Percentiles rank a stretch among this genome's conserved stretches.
These are phyloP conservation scores for Diaporthe ampelina DNA, from an alignment of 2,329 filamentous ascomycete species.

Conservation along the genomic window DNA sequence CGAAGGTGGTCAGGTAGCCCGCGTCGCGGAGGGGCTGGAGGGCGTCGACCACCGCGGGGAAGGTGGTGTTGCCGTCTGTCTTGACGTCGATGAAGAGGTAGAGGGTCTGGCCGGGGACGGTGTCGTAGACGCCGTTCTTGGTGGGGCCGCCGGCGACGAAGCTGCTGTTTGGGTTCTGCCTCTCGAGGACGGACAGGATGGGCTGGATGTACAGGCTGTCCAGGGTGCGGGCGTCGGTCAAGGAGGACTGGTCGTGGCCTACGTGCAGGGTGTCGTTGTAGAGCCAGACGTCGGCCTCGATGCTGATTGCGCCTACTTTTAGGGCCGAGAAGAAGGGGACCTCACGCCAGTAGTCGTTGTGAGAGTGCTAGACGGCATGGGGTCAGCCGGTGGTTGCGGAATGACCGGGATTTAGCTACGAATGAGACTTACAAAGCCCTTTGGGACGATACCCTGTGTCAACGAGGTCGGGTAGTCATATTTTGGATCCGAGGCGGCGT, in stretches of 20 bases:
- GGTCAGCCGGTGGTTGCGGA: neutral
- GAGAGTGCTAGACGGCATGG: conserved; percentile 62
- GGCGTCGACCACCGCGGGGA: conserved; percentile 63
- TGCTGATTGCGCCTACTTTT: conserved; percentile 69
- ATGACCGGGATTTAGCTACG: neutral
- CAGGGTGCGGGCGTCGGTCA: conserved; percentile 70
- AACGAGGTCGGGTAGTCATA: conserved; percentile 65
- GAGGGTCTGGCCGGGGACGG: conserved; percentile 63
- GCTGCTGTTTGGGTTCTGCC: conserved; percentile 62
- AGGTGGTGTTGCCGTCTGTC: conserved; percentile 64
- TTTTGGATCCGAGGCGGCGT: conserved; percentile 45
- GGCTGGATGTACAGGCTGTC: conserved; percentile 73
- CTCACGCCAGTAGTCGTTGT: conserved; percentile 80
- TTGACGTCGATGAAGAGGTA: conserved; percentile 79
- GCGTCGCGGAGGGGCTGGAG: conserved; percentile 69
- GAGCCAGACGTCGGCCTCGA: conserved; percentile 79
- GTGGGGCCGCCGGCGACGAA: conserved; percentile 55
- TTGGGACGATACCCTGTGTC: conserved; percentile 66
- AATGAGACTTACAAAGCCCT: conserved; percentile 57
- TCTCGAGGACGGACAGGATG: conserved; percentile 67
- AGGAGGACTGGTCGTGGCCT: conserved; percentile 69
- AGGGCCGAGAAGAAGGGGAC: conserved; percentile 75
- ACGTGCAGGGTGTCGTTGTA: conserved; percentile 69
- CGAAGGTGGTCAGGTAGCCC: conserved; percentile 66
- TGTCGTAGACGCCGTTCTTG: conserved; percentile 67